A percentile compares a stretch with the other conserved stretches of the same genome.
Evolutionary conservation across 2,329 filamentous ascomycete species (phyloP).

Genomic region (Pestalotiopsis sp.): DNA sequence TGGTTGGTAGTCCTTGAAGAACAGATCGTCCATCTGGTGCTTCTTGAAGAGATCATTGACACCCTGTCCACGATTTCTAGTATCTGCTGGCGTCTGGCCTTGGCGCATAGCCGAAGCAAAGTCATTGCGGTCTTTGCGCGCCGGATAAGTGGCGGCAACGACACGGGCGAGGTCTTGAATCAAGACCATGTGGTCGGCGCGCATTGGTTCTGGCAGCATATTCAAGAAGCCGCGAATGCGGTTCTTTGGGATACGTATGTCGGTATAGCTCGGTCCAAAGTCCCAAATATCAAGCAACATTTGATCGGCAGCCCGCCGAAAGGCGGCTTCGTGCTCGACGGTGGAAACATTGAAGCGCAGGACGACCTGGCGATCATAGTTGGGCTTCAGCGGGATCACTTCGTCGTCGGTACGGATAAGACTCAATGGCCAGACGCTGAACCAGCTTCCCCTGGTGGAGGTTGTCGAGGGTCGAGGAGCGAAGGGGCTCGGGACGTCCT

Average conservation of each 20-base stretch:
- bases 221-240: slow-evolving; percentile 78
- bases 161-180: slow-evolving; percentile 80
- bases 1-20: slow-evolving; percentile 92
- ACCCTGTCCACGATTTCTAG: slow-evolving; percentile 1
- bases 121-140: slow-evolving; percentile 34
- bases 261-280: slow-evolving; percentile 78
- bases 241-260: slow-evolving; percentile 77
- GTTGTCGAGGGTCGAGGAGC: background rate
- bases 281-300: slow-evolving; percentile 92
- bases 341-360: slow-evolving; percentile 81
- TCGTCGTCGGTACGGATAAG: slow-evolving; percentile 21
- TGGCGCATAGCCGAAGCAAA: background rate
- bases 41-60: slow-evolving; percentile 67
- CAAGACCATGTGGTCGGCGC: slow-evolving; percentile 71
- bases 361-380: slow-evolving; percentile 82
- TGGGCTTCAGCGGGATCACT: slow-evolving; percentile 33
- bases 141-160: slow-evolving; percentile 76
- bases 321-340: slow-evolving; percentile 27
- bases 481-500: background rate
- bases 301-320: slow-evolving; percentile 40
- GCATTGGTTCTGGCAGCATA: slow-evolving; percentile 75
- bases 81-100: slow-evolving; percentile 6
- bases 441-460: background rate
- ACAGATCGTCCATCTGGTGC: slow-evolving; percentile 67
- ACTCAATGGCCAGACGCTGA: slow-evolving; percentile 18